phyloP scores from a whole-genome alignment of 441 rosid genomes.

The Biscutella laevigata region DNA sequence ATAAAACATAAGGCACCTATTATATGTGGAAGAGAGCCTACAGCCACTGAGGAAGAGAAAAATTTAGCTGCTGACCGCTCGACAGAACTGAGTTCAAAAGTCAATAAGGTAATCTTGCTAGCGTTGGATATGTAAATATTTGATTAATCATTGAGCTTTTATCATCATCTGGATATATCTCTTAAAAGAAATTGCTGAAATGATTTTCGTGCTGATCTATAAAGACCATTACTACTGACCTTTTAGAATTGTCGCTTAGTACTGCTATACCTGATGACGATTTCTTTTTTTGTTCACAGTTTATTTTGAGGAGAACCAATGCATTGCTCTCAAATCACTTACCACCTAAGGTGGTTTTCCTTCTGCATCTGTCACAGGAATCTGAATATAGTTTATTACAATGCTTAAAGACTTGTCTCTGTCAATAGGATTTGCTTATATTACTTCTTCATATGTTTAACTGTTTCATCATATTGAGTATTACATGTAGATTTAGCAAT shows the following conservation, averaged over 20 bases:
- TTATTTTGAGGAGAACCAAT: conserved; percentile 93
- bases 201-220: conserved; percentile 10
- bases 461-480: conserved; percentile 2
- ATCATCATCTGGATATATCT: not conserved
- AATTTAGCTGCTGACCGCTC: conserved; percentile 75
- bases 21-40: conserved; percentile 95
- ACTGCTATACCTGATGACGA: conserved; percentile 1
- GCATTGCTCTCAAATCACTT: conserved; percentile 90
- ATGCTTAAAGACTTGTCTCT: not conserved
- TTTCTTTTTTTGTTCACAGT: conserved; percentile 48
- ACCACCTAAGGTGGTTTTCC: conserved; percentile 78
- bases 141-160: conserved; percentile 1
- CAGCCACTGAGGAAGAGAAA: conserved; percentile 78
- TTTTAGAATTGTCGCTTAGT: not conserved
- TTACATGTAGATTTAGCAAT: not conserved
- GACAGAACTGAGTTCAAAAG: conserved; percentile 82
- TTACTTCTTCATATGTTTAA: conserved; percentile 1
- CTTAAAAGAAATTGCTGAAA: not conserved
- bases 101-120: conserved; percentile 67
- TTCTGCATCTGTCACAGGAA: conserved; percentile 1
- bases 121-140: conserved; percentile 6
- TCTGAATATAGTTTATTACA: conserved; percentile 9
- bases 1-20: conserved; percentile 58
- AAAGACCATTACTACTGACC: conserved; percentile 2
- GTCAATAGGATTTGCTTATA: not conserved